Conservation (phyloP, 495 filamentous ascomycete genomes). For the Penicillium fimorum region DNA sequence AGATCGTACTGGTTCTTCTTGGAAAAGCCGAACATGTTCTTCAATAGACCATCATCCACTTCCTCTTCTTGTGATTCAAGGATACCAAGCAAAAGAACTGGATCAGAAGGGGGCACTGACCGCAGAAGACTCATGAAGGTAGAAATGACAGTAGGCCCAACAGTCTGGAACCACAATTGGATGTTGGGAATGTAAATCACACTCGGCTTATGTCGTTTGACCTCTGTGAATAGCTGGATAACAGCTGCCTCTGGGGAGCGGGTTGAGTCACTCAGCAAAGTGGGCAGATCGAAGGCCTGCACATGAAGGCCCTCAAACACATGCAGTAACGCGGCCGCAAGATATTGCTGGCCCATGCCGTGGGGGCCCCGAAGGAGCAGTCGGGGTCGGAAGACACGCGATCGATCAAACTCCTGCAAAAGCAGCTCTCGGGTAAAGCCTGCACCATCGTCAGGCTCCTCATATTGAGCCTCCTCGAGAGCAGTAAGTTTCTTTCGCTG, state of each 20-base stretch:
- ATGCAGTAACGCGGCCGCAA: conserved; percentile 82
- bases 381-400: conserved; percentile 84
- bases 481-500: conserved; percentile 81
- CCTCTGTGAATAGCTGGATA: conserved; percentile 85
- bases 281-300: conserved; percentile 90
- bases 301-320: conserved; percentile 92
- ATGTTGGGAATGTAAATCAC: conserved; percentile 93
- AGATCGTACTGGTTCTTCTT: conserved; percentile 71
- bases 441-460: conserved; percentile 76
- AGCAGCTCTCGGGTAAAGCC: conserved; percentile 83
- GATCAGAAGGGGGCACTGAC: conserved; percentile 80
- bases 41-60: conserved; percentile 60
- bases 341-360: conserved; percentile 94
- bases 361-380: conserved; percentile 71
- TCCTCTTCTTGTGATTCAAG: conserved; percentile 62
- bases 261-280: conserved; percentile 67
- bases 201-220: conserved; percentile 89
- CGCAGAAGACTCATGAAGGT: conserved; percentile 78
- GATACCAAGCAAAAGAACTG: conserved; percentile 80
- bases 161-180: conserved; percentile 77
- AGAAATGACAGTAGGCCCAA: conserved; percentile 64
- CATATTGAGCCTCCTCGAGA: conserved; percentile 89
- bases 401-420: conserved; percentile 85
- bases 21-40: conserved; percentile 81
- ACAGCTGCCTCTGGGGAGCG: conserved; percentile 82